Base-by-base conservation (phyloP, 2,329 filamentous ascomycete species). In the Diaporthe helianthi region DNA sequence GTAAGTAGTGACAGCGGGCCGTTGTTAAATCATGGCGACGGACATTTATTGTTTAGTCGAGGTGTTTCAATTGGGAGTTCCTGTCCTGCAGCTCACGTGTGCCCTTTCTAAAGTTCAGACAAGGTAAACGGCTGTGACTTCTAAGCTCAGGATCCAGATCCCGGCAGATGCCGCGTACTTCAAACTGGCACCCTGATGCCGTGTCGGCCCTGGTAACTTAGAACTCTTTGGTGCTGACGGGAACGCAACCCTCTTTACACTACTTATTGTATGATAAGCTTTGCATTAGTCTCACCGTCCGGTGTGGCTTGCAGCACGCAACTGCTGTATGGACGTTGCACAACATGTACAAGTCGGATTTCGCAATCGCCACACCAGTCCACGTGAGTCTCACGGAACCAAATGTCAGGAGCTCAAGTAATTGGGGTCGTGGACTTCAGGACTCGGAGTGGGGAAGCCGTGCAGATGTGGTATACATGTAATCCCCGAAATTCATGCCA, bases 291-390 rank as follows among this genome's bases (percentile, higher is more conserved):
- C 44, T 44, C 44, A 17, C n/a, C 49, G 66, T 10, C 41, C 49
- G 38, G 51, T 68, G 65, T 70, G 69, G 69, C 69, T 68, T 68
- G 65, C 69, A 65, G 51, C n/a, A n/a, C n/a, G n/a, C n/a, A n/a
- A n/a, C n/a, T n/a, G n/a, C n/a, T n/a, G n/a, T n/a, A n/a, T n/a
- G n/a, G 41, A 55, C 19, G 65, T 65, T 65, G 46, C 65, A 65
- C 67, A 61, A 60, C 44, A 26, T 52, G 31, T n/a, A 24, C 58
- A 24, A 51, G 47, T n/a, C 58, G 29, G 41, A 22, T 31, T 36
- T 36, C 10, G n/a, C 41, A 13, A 13, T 15, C 12, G 44, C 44
- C 29, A 49, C 44, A 33, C 41, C 44, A 24, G 17, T n/a, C 58
- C 58, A 49, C 58, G 44, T 63, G 58, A 63, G 44, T 22, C 33